A percentile compares a stretch with the other conserved stretches of the same genome.
Conservation (phyloP, 345 rosid genomes). For the Rubroshorea leprosula region DNA sequence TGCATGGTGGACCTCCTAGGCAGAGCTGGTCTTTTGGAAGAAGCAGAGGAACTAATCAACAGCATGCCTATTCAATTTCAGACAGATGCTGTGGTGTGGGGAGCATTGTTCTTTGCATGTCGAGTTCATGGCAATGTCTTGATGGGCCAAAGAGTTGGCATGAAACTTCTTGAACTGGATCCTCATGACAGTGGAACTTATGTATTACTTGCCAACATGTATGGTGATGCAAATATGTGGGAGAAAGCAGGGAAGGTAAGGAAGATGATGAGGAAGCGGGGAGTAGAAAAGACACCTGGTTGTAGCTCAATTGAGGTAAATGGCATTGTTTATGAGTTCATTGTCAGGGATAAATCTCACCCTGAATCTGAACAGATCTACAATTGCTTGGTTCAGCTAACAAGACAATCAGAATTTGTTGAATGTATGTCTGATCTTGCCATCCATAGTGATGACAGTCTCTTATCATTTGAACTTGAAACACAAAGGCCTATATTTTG, state of each 20-base stretch:
- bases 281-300: conserved; percentile 78
- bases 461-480: conserved; percentile 20
- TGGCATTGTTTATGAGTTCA: conserved; percentile 58
- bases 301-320: conserved; percentile 69
- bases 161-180: conserved; percentile 72
- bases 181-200: conserved; percentile 74
- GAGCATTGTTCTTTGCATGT: conserved; percentile 76
- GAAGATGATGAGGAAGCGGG: conserved; percentile 63
- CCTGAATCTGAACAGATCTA: conserved; percentile 39
- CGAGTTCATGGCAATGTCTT: conserved; percentile 52
- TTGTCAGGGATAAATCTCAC: conserved; percentile 65
- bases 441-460: conserved; percentile 5
- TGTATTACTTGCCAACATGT: conserved; percentile 69
- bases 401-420: conserved; percentile 33
- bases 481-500: neutral
- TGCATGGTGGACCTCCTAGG: conserved; percentile 90
- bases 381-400: conserved; percentile 48
- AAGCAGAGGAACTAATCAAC: conserved; percentile 61
- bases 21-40: conserved; percentile 70
- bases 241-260: conserved; percentile 56
- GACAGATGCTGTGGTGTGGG: conserved; percentile 79
- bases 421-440: conserved; percentile 13
- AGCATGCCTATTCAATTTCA: conserved; percentile 52
- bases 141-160: conserved; percentile 69
- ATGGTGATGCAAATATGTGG: conserved; percentile 71